Conservation (phyloP, 345 rosid genomes). For the Arabidopsis arenosa region DNA sequence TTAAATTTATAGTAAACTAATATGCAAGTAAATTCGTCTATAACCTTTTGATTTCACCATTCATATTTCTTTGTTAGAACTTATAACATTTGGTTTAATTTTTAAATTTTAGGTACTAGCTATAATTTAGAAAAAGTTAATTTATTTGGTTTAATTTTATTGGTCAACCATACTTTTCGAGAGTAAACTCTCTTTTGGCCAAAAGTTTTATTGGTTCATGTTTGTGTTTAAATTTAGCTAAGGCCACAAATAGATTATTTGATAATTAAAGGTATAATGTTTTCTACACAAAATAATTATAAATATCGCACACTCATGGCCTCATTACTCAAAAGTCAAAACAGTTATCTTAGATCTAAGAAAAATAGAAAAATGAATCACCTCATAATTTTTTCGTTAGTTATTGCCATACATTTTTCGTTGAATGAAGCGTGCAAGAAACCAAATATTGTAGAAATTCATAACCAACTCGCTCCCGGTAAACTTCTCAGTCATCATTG, state of each 20-base stretch:
- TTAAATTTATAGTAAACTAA: too few relatives aligned
- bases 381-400: neutral
- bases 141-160: neutral
- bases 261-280: neutral
- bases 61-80: too few relatives aligned
- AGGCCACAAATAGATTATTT: neutral
- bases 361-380: neutral
- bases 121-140: neutral
- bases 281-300: neutral
- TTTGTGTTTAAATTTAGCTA: neutral
- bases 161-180: neutral
- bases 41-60: too few relatives aligned
- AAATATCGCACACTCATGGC: neutral
- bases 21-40: too few relatives aligned
- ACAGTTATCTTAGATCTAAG: neutral
- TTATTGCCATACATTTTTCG: neutral
- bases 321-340: neutral
- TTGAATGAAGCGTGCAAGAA: neutral
- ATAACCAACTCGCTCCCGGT: neutral
- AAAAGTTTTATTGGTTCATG: neutral
- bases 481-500: neutral
- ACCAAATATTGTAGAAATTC: neutral
- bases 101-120: neutral
- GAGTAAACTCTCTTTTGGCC: neutral
- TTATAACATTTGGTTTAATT: too few relatives aligned